Conservation (phyloP, 176 grass and related monocot genomes). For the Luzula sylvatica region DNA sequence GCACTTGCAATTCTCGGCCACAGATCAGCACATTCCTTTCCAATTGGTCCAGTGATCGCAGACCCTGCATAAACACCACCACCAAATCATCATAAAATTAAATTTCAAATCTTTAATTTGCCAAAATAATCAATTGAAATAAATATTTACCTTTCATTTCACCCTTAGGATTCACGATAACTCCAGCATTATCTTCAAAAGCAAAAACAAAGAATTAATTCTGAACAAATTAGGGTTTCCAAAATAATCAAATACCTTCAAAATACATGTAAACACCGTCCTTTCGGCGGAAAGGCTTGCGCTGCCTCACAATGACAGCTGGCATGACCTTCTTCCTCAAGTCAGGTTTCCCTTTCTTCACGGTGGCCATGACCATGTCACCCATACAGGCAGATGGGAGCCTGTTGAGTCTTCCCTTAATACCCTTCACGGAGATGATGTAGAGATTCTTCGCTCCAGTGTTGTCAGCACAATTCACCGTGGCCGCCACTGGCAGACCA, state of each 20-base stretch:
- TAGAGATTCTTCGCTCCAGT: constrained; percentile 30
- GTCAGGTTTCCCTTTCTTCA: constrained; percentile 32
- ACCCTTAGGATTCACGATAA: constrained; percentile 30
- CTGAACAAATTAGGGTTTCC: no score
- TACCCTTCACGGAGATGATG: constrained; percentile 36
- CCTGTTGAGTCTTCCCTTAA: constrained; percentile 24
- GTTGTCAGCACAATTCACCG: constrained; percentile 31
- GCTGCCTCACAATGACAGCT: constrained; percentile 26
- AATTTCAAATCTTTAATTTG: neutral
- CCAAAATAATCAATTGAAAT: neutral
- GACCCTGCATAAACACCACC: constrained; percentile 15
- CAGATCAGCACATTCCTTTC: constrained; percentile 29
- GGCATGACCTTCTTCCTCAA: constrained; percentile 34
- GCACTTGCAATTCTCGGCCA: constrained; percentile 30
- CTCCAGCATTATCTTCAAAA: constrained; percentile 28
- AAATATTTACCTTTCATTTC: constrained; percentile 25
- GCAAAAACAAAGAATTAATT: neutral
- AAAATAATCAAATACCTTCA: constrained; percentile 14
- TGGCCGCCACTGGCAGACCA: constrained; percentile 27
- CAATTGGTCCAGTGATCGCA: constrained; percentile 22
- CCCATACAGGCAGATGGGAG: constrained; percentile 26
- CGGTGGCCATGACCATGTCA: constrained; percentile 32
- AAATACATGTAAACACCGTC: constrained; percentile 37
- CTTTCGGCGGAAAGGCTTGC: constrained; percentile 32
- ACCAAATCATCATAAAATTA: no score